Percentiles rank a stretch among this genome's conserved stretches.
Evolutionary conservation across 2,329 filamentous ascomycete genomes (phyloP).

Genomic region (Sclerotinia spermophila): DNA sequence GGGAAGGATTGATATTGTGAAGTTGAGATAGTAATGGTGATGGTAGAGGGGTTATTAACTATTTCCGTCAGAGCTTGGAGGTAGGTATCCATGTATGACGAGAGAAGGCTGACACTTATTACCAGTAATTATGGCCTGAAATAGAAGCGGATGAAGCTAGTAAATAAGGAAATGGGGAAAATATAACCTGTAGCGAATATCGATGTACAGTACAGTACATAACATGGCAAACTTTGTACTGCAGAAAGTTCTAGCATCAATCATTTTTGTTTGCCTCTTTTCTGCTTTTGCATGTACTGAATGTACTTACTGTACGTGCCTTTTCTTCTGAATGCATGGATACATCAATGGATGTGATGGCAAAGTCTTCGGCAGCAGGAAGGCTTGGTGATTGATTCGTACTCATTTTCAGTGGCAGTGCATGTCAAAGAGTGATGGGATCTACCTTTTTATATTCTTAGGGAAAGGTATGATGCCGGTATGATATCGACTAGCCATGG

Average conservation of each 20-base stretch:
- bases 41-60: conserved; percentile 10
- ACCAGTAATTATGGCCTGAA: background rate
- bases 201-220: too few species aligned
- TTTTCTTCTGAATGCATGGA: background rate
- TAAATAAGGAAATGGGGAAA: background rate
- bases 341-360: background rate
- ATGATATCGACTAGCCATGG: background rate
- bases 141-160: background rate
- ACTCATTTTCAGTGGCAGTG: conserved; percentile 3
- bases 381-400: background rate
- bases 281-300: background rate
- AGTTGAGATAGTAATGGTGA: background rate
- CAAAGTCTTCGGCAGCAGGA: conserved; percentile 8
- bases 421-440: background rate
- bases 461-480: background rate
- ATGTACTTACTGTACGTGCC: background rate
- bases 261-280: background rate
- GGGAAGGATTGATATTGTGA: background rate
- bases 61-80: background rate
- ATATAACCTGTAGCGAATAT: background rate
- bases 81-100: background rate
- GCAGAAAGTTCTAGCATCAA: background rate
- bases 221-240: background rate
- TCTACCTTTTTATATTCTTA: background rate
- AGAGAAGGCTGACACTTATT: background rate